Evolutionary conservation across 805 yeast genomes (phyloP), one percentile per base, ranked within the genome.

Genomic region (Zygoascus biomembranicola): DNA sequence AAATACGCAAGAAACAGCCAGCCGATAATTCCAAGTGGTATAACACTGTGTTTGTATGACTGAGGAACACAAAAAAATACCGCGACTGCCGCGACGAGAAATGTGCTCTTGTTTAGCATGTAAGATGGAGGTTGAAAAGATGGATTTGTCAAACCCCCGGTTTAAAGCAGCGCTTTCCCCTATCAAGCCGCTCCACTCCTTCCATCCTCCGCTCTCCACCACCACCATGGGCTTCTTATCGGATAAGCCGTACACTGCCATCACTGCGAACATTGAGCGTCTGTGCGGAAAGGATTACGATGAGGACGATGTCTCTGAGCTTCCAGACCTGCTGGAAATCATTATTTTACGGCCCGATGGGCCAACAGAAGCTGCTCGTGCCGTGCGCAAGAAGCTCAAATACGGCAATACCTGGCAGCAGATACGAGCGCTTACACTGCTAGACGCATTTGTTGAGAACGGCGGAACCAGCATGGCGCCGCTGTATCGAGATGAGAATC

Each of bases 321-420:
- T 86, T 44, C 73, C 80, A 14, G 85, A 80, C 56, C 72, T 86
- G 47, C 60, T 85, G 37, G 82, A 83, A 47, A 74, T 82, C 26
- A 76, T 80, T 51, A 68, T 66, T 48, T 59, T 73, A 28, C 73
- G 74, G 35, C 62, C 68, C 8, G 19, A 67, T 0, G 77, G 83
- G 6, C 73, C 83, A 49, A 68, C 74, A 35, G 99, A 94, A 66
- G 92, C 95, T 1, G 97, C 97, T 0, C 75, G 98, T 44, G 95
- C 96, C 0, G 71, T 94, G 20, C 77, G 99, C 50, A 94, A 94
- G 74, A 82, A 83, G 63, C 71, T 94, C 64, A 94, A 95, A 70
- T 86, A 92, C 64, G 98, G 97, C n/a, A 63, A 75, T 1, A 65
- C 69, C 4, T 69, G 72, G 18, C 85, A 84, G 59, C 95, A 87